Conservation (phyloP, 2,329 filamentous ascomycete genomes). For the Conoideocrella luteorostrata region DNA sequence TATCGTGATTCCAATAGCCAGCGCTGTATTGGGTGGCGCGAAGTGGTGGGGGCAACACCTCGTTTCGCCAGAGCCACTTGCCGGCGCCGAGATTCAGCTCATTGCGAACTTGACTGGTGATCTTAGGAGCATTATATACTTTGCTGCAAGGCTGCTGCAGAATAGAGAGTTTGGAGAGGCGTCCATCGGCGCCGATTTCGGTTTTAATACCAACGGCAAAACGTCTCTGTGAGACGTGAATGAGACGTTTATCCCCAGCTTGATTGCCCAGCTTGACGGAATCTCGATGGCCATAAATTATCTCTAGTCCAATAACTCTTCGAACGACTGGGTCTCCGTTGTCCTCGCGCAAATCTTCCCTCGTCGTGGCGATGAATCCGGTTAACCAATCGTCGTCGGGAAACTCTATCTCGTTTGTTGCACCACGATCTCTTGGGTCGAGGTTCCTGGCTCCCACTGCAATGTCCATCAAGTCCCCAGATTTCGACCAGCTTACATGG, state of each 20-base stretch:
- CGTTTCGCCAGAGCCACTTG: neutral
- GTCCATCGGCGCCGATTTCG: neutral
- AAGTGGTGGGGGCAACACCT: neutral
- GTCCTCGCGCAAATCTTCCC: neutral
- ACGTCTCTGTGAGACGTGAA: neutral
- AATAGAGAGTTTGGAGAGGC: neutral
- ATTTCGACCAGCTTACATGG: neutral
- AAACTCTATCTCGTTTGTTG: neutral
- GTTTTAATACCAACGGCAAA: neutral
- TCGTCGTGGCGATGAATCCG: neutral
- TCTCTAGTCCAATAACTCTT: neutral
- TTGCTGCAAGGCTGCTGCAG: conserved; percentile 1
- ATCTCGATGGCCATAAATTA: neutral
- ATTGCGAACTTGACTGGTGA: neutral
- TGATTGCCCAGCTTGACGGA: neutral
- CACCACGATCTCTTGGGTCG: neutral
- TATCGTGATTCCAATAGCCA: conserved; percentile 1
- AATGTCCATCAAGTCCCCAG: neutral
- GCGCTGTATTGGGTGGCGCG: neutral
- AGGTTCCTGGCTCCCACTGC: neutral
- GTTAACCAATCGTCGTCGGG: neutral
- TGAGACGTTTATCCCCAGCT: conserved; percentile 1
- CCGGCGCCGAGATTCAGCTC: neutral
- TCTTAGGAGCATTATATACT: neutral
- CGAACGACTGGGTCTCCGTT: neutral